phyloP scores from a whole-genome alignment of 345 rosid genomes.

The Pseudoturritis turrita region DNA sequence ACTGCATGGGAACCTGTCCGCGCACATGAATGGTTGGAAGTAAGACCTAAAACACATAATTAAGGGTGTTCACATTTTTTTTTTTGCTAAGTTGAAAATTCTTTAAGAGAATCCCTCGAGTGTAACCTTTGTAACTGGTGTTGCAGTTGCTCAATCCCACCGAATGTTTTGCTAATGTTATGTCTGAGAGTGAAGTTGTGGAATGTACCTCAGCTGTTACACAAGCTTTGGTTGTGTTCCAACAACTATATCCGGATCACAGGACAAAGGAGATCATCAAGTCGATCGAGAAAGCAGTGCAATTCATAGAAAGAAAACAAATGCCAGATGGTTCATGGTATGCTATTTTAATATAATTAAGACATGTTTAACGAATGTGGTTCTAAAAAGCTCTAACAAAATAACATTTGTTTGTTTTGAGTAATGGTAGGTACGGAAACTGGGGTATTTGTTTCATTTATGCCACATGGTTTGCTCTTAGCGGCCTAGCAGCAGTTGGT shows the following conservation, averaged over 20 bases:
- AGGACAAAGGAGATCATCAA: constrained; percentile 33
- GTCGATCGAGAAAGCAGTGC: constrained; percentile 23
- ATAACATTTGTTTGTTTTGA: background rate
- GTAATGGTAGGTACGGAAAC: constrained; percentile 4
- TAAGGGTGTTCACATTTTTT: background rate
- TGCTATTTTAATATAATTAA: background rate
- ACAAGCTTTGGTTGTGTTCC: constrained; percentile 39
- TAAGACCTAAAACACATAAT: constrained; percentile 12
- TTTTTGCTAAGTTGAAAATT: background rate
- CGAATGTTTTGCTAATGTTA: constrained; percentile 37
- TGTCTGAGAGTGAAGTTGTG: constrained; percentile 34
- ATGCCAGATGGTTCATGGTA: constrained; percentile 47
- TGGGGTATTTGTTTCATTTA: constrained; percentile 29
- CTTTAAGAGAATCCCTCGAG: background rate
- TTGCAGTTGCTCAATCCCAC: constrained; percentile 48
- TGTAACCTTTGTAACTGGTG: background rate
- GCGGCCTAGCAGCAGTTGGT: background rate
- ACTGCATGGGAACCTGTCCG: constrained; percentile 37
- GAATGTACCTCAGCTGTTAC: constrained; percentile 55
- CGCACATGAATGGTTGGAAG: constrained; percentile 49
- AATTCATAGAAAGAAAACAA: constrained; percentile 35
- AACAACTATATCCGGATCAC: constrained; percentile 37
- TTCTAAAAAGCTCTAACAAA: background rate
- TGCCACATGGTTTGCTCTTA: constrained; percentile 20
- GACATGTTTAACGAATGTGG: background rate